A percentile compares a stretch with the other conserved stretches of the same genome.
phyloP scores from a whole-genome alignment of 768 basidiomycete genomes.

The Termitomyces titanicus region DNA sequence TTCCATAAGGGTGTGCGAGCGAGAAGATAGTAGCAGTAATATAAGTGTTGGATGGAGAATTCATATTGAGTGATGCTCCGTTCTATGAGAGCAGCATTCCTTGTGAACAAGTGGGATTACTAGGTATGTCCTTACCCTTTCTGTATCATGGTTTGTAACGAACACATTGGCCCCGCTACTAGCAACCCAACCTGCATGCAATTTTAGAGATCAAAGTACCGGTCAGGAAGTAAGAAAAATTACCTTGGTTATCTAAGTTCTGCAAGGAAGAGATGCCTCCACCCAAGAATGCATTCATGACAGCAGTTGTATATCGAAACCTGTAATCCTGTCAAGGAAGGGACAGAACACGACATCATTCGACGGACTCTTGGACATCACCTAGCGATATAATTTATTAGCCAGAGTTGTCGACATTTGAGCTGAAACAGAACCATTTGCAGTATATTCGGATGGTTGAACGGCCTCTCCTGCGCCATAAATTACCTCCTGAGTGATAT shows the following conservation, averaged over 20 bases:
- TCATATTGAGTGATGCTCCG: slow-evolving; percentile 50
- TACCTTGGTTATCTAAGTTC: slow-evolving; percentile 49
- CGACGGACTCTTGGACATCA: slow-evolving; percentile 59
- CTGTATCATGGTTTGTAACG: slow-evolving; percentile 70
- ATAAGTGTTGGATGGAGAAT: slow-evolving; percentile 66
- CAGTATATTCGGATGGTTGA: slow-evolving; percentile 53
- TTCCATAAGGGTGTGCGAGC: slow-evolving; percentile 65
- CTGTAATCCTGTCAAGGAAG: slow-evolving; percentile 18
- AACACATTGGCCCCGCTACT: slow-evolving; percentile 57
- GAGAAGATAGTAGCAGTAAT: slow-evolving; percentile 59
- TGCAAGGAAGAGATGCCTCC: slow-evolving; percentile 49
- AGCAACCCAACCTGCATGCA: slow-evolving; percentile 49
- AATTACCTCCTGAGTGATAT: slow-evolving; percentile 66
- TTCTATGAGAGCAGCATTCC: slow-evolving; percentile 27
- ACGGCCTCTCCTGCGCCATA: slow-evolving; percentile 48
- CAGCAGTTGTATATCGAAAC: slow-evolving; percentile 56
- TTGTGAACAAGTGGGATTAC: background rate
- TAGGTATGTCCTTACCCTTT: slow-evolving; percentile 36
- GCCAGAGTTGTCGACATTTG: background rate
- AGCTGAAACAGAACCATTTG: slow-evolving; percentile 34
- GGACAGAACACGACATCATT: background rate
- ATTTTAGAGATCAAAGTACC: background rate
- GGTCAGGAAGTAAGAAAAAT: background rate
- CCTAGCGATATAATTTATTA: slow-evolving; percentile 23
- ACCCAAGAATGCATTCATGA: slow-evolving; percentile 49